Evolutionary conservation across 306 rosid species (phyloP).

Genomic region (Herpetospermum pedunculosum): DNA sequence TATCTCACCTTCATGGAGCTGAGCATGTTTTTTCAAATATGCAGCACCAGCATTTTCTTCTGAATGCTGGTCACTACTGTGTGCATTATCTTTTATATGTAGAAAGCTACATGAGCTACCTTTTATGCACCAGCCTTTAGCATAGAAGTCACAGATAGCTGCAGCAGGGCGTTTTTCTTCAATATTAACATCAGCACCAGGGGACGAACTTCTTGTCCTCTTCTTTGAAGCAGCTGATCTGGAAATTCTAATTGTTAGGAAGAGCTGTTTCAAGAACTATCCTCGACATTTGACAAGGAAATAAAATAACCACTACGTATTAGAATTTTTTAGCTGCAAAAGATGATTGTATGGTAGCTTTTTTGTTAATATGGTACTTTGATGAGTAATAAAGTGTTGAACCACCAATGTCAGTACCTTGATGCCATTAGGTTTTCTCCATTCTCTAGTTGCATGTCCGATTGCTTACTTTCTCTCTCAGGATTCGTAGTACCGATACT

Average conservation of each 20-base stretch:
- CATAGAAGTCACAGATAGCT: conserved; percentile 54
- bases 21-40: conserved; percentile 33
- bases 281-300: conserved; percentile 15
- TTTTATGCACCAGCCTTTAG: conserved; percentile 92
- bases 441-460: conserved; percentile 22
- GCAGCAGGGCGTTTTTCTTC: conserved; percentile 40
- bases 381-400: conserved; percentile 6
- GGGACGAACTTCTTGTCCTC: conserved; percentile 33
- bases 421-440: conserved; percentile 26
- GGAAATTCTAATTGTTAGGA: conserved; percentile 35
- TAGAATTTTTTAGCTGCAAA: not conserved
- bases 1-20: conserved; percentile 59
- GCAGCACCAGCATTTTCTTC: conserved; percentile 34
- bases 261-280: conserved; percentile 15
- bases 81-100: conserved; percentile 43
- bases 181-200: conserved; percentile 38
- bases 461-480: conserved; percentile 22
- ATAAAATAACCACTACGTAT: conserved; percentile 12
- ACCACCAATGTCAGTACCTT: conserved; percentile 43
- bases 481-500: conserved; percentile 18
- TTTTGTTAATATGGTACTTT: not conserved
- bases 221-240: conserved; percentile 32
- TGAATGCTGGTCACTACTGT: conserved; percentile 25
- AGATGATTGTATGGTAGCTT: not conserved
- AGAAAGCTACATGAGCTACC: conserved; percentile 82